Evolutionary conservation across 192 early-diverging fungal genomes (phyloP).

Genomic region (Backusella westeae): DNA sequence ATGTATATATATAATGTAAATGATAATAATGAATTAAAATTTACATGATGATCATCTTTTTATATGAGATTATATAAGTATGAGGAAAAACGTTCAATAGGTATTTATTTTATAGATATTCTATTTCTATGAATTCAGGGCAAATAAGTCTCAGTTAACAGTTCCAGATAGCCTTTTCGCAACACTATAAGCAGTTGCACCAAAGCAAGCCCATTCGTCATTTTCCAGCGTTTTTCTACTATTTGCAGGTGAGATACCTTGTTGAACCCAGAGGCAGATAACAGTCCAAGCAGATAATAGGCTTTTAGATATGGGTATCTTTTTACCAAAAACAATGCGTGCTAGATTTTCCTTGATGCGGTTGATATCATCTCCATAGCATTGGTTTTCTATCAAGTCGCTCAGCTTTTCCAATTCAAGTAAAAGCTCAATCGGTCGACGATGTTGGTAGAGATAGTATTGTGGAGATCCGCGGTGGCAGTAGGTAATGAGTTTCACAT

Average conservation of each 20-base stretch:
- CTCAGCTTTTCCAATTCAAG: neutral
- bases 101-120: neutral
- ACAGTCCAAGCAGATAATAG: neutral
- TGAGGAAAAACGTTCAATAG: neutral
- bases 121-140: neutral
- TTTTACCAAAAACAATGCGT: neutral
- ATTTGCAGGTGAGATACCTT: neutral
- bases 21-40: too few relatives aligned
- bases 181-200: neutral
- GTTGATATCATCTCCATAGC: neutral
- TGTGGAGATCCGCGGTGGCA: neutral
- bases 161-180: neutral
- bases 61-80: too few relatives aligned
- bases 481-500: neutral
- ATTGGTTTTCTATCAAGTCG: neutral
- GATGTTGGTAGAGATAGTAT: neutral
- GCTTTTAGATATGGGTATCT: neutral
- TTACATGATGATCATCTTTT: too few relatives aligned
- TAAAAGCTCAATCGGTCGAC: neutral
- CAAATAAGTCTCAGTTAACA: neutral
- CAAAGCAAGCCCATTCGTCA: neutral
- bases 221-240: neutral
- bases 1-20: too few relatives aligned
- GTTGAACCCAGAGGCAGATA: neutral
- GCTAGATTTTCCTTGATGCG: neutral